A percentile compares a stretch with the other conserved stretches of the same genome.
phyloP scores from a whole-genome alignment of 495 filamentous ascomycete species.

The Lophiostoma macrostomum region DNA sequence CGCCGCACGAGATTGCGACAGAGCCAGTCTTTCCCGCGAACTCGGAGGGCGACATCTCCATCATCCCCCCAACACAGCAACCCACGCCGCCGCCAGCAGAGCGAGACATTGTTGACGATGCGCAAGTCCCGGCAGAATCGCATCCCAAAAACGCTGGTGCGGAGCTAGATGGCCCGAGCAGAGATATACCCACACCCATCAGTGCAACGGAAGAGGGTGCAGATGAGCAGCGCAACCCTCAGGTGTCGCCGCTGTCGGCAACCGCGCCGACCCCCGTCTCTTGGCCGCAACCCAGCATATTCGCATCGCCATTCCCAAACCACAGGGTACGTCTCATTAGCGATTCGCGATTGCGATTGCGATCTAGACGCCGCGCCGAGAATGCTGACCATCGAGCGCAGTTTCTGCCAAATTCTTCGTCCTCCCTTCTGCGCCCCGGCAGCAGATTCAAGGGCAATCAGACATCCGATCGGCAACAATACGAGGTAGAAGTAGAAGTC shows the following conservation, averaged over 20 bases:
- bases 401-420: constrained; percentile 62
- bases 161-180: constrained; percentile 35
- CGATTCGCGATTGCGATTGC: background rate
- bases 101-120: constrained; percentile 14
- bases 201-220: constrained; percentile 35
- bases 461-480: constrained; percentile 82
- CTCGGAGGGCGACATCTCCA: background rate
- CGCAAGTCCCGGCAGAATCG: constrained; percentile 13
- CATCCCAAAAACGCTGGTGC: constrained; percentile 16
- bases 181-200: constrained; percentile 37
- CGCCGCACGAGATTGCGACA: background rate
- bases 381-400: constrained; percentile 33
- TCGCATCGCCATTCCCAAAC: constrained; percentile 27
- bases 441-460: constrained; percentile 89
- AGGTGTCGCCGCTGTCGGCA: constrained; percentile 20
- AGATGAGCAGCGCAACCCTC: constrained; percentile 27
- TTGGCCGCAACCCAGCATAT: constrained; percentile 15
- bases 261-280: constrained; percentile 16
- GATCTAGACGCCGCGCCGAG: background rate
- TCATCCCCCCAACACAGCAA: constrained; percentile 27
- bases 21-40: constrained; percentile 4
- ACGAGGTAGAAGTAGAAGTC: constrained; percentile 95
- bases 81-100: constrained; percentile 29
- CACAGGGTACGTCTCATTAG: constrained; percentile 25
- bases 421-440: constrained; percentile 81